phyloP scores from a whole-genome alignment of 1,139 yeast species.

The Petasospora rhodanensis region DNA sequence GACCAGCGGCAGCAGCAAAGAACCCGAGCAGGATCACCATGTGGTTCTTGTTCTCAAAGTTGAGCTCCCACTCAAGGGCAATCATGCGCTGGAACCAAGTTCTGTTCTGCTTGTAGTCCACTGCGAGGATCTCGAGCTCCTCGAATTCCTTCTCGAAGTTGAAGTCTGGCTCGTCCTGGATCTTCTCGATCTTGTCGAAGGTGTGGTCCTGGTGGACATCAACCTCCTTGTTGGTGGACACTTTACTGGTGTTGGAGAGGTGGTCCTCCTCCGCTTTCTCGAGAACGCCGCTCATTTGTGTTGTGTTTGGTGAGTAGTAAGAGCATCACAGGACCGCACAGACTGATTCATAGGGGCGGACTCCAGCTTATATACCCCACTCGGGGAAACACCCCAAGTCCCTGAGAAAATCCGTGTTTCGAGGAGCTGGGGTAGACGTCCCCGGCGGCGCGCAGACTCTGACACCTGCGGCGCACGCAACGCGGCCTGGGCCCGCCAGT shows the following conservation, averaged over 20 bases:
- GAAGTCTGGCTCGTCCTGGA: conserved; percentile 16
- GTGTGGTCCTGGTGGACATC: conserved; percentile 15
- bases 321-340: no score
- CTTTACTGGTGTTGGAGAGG: conserved; percentile 3
- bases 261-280: conserved; percentile 9
- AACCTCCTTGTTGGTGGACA: conserved; percentile 8
- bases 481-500: no score
- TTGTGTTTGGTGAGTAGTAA: no score
- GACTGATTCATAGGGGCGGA: no score
- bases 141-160: conserved; percentile 22
- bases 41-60: conserved; percentile 38
- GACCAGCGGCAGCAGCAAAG: conserved; percentile 56
- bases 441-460: no score
- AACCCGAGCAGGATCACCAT: conserved; percentile 45
- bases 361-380: no score
- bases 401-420: no score
- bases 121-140: conserved; percentile 22
- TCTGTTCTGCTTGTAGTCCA: conserved; percentile 19
- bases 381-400: no score
- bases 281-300: conserved; percentile 11
- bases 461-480: no score
- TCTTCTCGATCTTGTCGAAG: conserved; percentile 12
- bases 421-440: no score
- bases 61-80: conserved; percentile 21
- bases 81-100: conserved; percentile 20